phyloP scores from a whole-genome alignment of 192 early-diverging fungal genomes.

The Borealophlyctis nickersoniae region DNA sequence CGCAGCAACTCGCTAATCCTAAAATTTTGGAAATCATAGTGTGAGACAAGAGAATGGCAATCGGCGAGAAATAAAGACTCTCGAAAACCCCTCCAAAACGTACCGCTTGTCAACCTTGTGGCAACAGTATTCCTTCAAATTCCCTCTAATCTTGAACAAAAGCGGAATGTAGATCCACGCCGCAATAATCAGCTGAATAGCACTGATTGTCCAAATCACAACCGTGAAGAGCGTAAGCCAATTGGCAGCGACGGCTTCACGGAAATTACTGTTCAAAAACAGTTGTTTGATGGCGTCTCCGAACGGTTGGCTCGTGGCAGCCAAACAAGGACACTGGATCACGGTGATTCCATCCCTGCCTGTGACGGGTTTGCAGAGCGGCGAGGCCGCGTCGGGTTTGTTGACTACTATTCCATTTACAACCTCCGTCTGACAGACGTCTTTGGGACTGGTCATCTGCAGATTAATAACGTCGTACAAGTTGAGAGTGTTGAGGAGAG shows the following conservation, averaged over 20 bases:
- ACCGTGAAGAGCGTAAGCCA: slow-evolving; percentile 58
- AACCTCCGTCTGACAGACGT: not conserved
- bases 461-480: slow-evolving; percentile 33
- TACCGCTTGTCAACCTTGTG: slow-evolving; percentile 90
- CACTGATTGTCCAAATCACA: slow-evolving; percentile 55
- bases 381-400: no score
- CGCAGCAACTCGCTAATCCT: slow-evolving; percentile 60
- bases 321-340: not conserved
- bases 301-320: not conserved
- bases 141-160: slow-evolving; percentile 73
- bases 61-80: not conserved
- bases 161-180: slow-evolving; percentile 75
- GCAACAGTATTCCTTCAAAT: slow-evolving; percentile 84
- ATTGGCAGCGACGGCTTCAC: not conserved
- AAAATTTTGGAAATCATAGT: no score
- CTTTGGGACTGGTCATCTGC: not conserved
- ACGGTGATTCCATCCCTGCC: not conserved
- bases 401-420: no score
- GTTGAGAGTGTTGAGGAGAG: slow-evolving; percentile 55
- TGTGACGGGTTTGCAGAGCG: no score
- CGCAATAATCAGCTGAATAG: slow-evolving; percentile 56
- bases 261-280: no score
- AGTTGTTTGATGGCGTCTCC: no score
- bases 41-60: not conserved
- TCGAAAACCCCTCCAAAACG: not conserved